These are phyloP conservation scores for Fraxinus paxiana DNA, from an alignment of 305 asterid species.

Conservation along the genomic window DNA sequence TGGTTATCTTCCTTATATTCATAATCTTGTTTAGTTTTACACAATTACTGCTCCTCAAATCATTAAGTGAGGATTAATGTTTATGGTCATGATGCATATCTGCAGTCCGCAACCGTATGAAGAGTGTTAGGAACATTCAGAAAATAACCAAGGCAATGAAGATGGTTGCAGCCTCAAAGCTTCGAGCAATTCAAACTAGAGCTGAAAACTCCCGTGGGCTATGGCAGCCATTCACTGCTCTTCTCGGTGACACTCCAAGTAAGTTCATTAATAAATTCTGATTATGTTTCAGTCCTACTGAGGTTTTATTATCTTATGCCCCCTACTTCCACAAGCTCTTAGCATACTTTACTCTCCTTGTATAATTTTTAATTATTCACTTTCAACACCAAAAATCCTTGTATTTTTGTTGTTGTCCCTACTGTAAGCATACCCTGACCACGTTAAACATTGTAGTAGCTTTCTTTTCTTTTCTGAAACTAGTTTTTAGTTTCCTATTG, in stretches of 20 bases:
- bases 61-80: conserved; percentile 10
- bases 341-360: background rate
- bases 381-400: background rate
- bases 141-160: conserved; percentile 99
- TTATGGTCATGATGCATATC: conserved; percentile 16
- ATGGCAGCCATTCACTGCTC: conserved; percentile 99
- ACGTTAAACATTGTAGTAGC: background rate
- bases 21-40: background rate
- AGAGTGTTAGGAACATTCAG: conserved; percentile 89
- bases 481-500: background rate
- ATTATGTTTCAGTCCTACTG: background rate
- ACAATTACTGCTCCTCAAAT: conserved; percentile 9
- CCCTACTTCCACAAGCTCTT: background rate
- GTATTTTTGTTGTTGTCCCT: background rate
- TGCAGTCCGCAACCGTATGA: conserved; percentile 57
- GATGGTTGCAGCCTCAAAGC: conserved; percentile 99
- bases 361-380: background rate
- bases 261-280: conserved; percentile 29
- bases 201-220: conserved; percentile 92
- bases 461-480: background rate
- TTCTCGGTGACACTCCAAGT: conserved; percentile 92
- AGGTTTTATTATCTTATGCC: background rate
- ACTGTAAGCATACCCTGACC: background rate
- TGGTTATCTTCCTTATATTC: background rate
- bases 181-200: conserved; percentile 81